Base-by-base conservation (phyloP, 805 yeast genomes). In the Myxozyma nipponensis region DNA sequence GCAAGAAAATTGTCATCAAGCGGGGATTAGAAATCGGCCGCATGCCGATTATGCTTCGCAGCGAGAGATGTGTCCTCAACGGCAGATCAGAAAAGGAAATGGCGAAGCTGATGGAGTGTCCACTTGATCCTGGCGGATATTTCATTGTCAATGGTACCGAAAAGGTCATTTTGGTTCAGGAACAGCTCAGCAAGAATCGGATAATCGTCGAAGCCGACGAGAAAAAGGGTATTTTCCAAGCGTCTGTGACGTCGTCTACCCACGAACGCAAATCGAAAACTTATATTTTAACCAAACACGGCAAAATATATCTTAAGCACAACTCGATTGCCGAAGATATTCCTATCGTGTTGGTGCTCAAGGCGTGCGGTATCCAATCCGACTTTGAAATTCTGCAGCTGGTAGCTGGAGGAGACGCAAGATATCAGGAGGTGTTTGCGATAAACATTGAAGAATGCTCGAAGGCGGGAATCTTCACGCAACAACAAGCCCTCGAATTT, bases 221-320 rank as follows among this genome's bases (percentile, higher is more conserved):
- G 57, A 87, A 89, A 70, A 93, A 95, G 68, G 84, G 82, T 3
- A 83, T 93, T 21, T 96, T 90, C 19, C 98, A 93, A 70, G 97
- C 98, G 1, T 87, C 96, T 0, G 99, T 93, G 17, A 93, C 98
- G 0, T 88, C 97, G 3, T 89, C 97, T 2, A 91, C 99, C 1
- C 98, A 93, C 69, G 99, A 93, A 70, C 81, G 98, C 70, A 95
- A 91, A 67, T 91, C 98, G 23, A 93, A 93, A 66, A 93, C 98
- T 0, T 93, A 93, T 64, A 96, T 93, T 37, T 83, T 93, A 37
- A 86, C 97, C 30, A 91, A 91, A 62, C 86, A 90, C 66, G 93
- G 82, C 45, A 85, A 83, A 59, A 87, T 93, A 17, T 93, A 85
- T 66, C 74, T 93, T 62, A 93, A 93, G 66, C 98, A 93, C 70